Evolutionary conservation across 2,329 filamentous ascomycete species (phyloP).

Genomic region (Talaromyces atroroseus): DNA sequence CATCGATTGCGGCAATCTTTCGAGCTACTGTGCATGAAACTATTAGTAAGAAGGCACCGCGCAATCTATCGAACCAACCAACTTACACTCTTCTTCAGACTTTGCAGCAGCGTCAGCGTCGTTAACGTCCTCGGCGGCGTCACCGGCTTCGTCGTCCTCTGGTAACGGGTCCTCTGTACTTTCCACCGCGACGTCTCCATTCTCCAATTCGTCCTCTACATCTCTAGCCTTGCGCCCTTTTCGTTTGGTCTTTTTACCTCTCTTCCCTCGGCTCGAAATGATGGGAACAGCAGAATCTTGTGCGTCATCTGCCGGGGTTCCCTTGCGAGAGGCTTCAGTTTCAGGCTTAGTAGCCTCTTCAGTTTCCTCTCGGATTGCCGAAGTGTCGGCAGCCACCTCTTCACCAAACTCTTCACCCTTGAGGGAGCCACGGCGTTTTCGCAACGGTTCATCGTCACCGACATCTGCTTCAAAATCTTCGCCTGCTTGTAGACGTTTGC

Average conservation of each 20-base stretch:
- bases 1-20: slow-evolving; percentile 73
- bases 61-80: not conserved
- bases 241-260: slow-evolving; percentile 42
- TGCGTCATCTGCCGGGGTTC: slow-evolving; percentile 27
- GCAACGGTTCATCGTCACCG: slow-evolving; percentile 35
- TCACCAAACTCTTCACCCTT: slow-evolving; percentile 32
- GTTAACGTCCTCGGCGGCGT: slow-evolving; percentile 43
- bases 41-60: slow-evolving; percentile 17
- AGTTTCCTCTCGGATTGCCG: slow-evolving; percentile 31
- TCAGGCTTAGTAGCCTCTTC: slow-evolving; percentile 27
- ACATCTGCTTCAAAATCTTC: slow-evolving; percentile 32
- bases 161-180: slow-evolving; percentile 44
- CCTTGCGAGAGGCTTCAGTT: slow-evolving; percentile 24
- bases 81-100: slow-evolving; percentile 49
- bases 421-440: slow-evolving; percentile 38
- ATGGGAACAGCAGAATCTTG: slow-evolving; percentile 27
- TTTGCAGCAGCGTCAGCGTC: slow-evolving; percentile 42
- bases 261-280: slow-evolving; percentile 32
- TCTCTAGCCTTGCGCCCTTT: slow-evolving; percentile 41
- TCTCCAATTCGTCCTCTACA: slow-evolving; percentile 31
- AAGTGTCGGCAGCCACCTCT: slow-evolving; percentile 28
- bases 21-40: slow-evolving; percentile 60
- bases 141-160: slow-evolving; percentile 46
- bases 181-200: slow-evolving; percentile 34
- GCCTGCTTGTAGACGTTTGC: slow-evolving; percentile 34